These are phyloP conservation scores for Pleurotus giganteus DNA, from an alignment of 768 basidiomycete species.

Conservation along the genomic window DNA sequence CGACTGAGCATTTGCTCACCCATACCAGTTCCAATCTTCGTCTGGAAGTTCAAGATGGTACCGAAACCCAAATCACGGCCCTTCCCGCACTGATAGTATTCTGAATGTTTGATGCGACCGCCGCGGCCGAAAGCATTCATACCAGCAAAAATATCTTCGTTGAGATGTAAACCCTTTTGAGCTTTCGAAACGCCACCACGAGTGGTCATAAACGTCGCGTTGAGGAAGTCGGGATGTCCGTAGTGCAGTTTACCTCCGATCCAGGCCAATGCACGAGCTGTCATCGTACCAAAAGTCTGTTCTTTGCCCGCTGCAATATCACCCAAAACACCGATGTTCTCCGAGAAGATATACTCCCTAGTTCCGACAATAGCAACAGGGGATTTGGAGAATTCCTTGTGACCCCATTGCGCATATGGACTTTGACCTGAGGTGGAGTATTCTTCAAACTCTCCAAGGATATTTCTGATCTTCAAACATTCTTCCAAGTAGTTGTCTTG, in stretches of 20 bases:
- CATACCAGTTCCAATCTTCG: slow-evolving; percentile 99
- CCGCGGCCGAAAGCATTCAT: slow-evolving; percentile 99
- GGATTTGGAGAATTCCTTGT: slow-evolving; percentile 85
- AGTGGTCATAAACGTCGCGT: slow-evolving; percentile 97
- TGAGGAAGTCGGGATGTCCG: slow-evolving; percentile 98
- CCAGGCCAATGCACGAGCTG: slow-evolving; percentile 92
- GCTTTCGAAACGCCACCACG: slow-evolving; percentile 99
- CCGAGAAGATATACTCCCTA: slow-evolving; percentile 99
- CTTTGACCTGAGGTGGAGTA: slow-evolving; percentile 87
- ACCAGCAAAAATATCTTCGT: slow-evolving; percentile 99
- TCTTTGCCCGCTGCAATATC: slow-evolving; percentile 99
- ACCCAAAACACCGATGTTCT: slow-evolving; percentile 98
- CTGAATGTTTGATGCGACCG: slow-evolving; percentile 98
- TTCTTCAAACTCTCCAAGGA: slow-evolving; percentile 97
- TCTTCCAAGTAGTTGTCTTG: slow-evolving; percentile 99
- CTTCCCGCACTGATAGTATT: slow-evolving; percentile 99
- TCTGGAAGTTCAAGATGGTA: slow-evolving; percentile 99
- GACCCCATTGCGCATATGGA: slow-evolving; percentile 95
- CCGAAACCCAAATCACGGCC: slow-evolving; percentile 99
- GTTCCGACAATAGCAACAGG: slow-evolving; percentile 98
- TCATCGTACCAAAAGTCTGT: slow-evolving; percentile 99
- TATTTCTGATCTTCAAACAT: slow-evolving; percentile 97
- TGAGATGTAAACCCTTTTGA: slow-evolving; percentile 96
- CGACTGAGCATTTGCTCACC: slow-evolving; percentile 99
- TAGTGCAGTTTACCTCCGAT: slow-evolving; percentile 99